Base-by-base conservation (phyloP, 1,284 basidiomycete genomes). In the Melampsora americana region DNA sequence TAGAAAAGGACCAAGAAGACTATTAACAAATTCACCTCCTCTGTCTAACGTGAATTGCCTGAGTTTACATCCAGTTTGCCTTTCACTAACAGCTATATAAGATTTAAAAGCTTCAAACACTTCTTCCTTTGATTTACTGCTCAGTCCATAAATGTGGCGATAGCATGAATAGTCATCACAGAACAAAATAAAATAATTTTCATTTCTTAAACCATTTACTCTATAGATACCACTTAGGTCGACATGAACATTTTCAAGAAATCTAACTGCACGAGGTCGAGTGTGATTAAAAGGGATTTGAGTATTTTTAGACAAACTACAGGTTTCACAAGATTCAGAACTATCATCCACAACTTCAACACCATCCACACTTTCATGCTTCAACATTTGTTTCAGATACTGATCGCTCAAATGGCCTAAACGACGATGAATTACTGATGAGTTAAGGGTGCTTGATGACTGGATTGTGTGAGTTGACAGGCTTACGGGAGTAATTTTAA, bases 211-310 rank as follows among this genome's bases (percentile, higher is more conserved):
- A 5, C n/a, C 53, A 23, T 56, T 23, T 1, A 28, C 26, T 23
- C 53, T 5, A 56, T 23, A 56, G 14, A 56, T 56, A 16, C 20
- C 53, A n/a, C 53, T 56, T 1, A 56, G 53, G 14, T 56, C 20
- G 5, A 56, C 53, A 56, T 56, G 53, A 1, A 56, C 53, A n/a
- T 56, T 56, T 28, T 56, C 53, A 56, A 56, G 53, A 23, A 56
- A 53, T 20, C 23, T 18, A 28, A 23, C 26, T 16, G 53, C 53
- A 23, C 53, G 20, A n/a, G 53, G 53, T 7, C 53, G 20, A 56
- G 53, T 56, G 18, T n/a, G n/a, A 23, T n/a, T 23, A 14, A 23
- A 28, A 16, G 53, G 53, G 18, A 56, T 12, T 56, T 56, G 11
- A 2, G 20, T n/a, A 56, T 56, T 56, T 56, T 56, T 23, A 23